Evolutionary conservation across 306 rosid genomes (phyloP).

Genomic region (Prunus armeniaca): DNA sequence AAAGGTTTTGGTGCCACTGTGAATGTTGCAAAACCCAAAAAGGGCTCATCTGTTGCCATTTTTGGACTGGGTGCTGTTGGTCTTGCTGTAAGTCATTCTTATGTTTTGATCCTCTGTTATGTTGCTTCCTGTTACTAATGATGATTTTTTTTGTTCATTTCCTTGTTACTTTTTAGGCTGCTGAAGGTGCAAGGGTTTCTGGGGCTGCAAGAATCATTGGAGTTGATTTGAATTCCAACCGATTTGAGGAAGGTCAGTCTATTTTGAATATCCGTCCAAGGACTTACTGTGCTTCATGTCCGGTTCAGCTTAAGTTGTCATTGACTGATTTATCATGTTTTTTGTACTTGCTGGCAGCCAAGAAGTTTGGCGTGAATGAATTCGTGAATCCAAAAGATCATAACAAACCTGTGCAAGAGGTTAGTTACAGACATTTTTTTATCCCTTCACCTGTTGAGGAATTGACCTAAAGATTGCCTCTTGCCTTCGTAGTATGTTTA

Average conservation of each 20-base stretch:
- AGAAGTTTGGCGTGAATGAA: constrained; percentile 76
- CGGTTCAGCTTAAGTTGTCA: not conserved
- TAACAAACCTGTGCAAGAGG: constrained; percentile 77
- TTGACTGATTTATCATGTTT: not conserved
- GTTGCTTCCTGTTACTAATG: not conserved
- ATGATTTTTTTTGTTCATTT: not conserved
- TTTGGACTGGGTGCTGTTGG: constrained; percentile 96
- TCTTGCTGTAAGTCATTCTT: constrained; percentile 62
- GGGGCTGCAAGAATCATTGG: constrained; percentile 84
- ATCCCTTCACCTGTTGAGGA: no score
- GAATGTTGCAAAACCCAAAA: constrained; percentile 84
- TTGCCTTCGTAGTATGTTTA: no score
- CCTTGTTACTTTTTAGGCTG: constrained; percentile 45
- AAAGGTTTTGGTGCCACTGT: constrained; percentile 84
- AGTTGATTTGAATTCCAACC: constrained; percentile 66
- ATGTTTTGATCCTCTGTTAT: not conserved
- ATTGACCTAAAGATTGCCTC: no score
- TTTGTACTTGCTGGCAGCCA: constrained; percentile 47
- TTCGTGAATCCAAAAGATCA: constrained; percentile 91
- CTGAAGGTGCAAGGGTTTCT: constrained; percentile 83
- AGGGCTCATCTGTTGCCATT: constrained; percentile 72
- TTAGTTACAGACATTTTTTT: constrained; percentile 13
- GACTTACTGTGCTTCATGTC: not conserved
- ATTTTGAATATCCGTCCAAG: not conserved
- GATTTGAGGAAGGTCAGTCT: constrained; percentile 64